phyloP scores from a whole-genome alignment of 1,284 basidiomycete genomes.

The Porodaedalea pini region DNA sequence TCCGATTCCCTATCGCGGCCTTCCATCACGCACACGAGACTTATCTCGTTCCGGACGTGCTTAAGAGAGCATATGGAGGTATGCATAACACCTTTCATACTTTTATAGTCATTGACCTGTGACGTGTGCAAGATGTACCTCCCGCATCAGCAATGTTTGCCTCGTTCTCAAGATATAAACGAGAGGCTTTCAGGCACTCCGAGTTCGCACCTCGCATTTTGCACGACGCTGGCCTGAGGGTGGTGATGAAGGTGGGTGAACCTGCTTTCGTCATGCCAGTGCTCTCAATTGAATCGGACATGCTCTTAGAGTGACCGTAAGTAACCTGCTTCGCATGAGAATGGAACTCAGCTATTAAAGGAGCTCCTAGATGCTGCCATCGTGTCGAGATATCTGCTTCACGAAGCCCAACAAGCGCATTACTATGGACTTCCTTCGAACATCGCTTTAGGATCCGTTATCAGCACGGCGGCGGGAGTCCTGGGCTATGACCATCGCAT shows the following conservation, averaged over 20 bases:
- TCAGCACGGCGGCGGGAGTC: conserved; percentile 43
- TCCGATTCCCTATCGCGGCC: conserved; percentile 41
- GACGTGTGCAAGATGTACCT: conserved; percentile 27
- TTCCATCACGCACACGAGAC: conserved; percentile 56
- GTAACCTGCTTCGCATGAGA: background rate
- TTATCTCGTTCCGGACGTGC: conserved; percentile 46
- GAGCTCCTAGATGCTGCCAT: conserved; percentile 14
- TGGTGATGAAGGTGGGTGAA: conserved; percentile 36
- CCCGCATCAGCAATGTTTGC: conserved; percentile 53
- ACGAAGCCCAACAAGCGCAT: conserved; percentile 51
- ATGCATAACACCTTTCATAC: background rate
- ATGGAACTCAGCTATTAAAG: background rate
- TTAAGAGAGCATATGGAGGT: conserved; percentile 41
- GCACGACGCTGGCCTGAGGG: conserved; percentile 41
- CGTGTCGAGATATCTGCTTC: conserved; percentile 45
- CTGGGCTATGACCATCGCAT: conserved; percentile 51
- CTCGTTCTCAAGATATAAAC: conserved; percentile 44
- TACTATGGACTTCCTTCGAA: conserved; percentile 35
- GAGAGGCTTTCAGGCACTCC: conserved; percentile 47
- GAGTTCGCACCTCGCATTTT: conserved; percentile 51
- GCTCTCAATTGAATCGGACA: background rate
- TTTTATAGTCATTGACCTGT: background rate
- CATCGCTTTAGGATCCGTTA: conserved; percentile 39
- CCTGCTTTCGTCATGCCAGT: background rate
- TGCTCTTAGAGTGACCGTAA: conserved; percentile 44